Evolutionary conservation across 768 basidiomycete species (phyloP).

Genomic region (Lactarius deliciosus): DNA sequence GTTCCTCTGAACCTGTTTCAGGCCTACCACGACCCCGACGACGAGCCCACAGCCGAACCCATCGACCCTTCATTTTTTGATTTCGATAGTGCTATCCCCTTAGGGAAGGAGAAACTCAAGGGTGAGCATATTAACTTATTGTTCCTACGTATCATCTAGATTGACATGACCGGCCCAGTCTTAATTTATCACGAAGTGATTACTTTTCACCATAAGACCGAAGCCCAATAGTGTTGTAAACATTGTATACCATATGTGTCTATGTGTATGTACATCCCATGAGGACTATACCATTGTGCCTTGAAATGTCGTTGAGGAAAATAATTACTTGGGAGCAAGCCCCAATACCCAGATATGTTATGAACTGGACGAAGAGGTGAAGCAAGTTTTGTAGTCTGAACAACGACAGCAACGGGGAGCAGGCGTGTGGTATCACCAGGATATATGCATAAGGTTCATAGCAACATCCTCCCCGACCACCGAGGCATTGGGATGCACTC

Average conservation of each 20-base stretch:
- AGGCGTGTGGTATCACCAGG: background rate
- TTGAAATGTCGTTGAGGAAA: background rate
- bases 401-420: background rate
- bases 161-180: slow-evolving; percentile 10
- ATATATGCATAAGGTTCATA: slow-evolving; percentile 40
- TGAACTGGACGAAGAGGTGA: background rate
- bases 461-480: slow-evolving; percentile 77
- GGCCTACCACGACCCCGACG: slow-evolving; percentile 87
- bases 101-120: slow-evolving; percentile 70
- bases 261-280: slow-evolving; percentile 13
- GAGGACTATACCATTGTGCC: slow-evolving; percentile 23
- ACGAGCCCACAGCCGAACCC: slow-evolving; percentile 80
- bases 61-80: slow-evolving; percentile 80
- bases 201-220: slow-evolving; percentile 10
- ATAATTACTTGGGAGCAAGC: background rate
- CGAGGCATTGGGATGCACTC: slow-evolving; percentile 93
- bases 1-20: slow-evolving; percentile 33
- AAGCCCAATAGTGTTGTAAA: slow-evolving; percentile 17
- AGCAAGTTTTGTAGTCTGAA: background rate
- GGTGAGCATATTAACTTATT: slow-evolving; percentile 39
- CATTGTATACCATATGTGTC: slow-evolving; percentile 13
- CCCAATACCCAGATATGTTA: background rate
- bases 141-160: background rate
- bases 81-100: slow-evolving; percentile 68
- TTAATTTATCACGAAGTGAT: slow-evolving; percentile 29